Conservation (phyloP, 2,329 filamentous ascomycete species). For the Phyllosticta paracitricarpa region DNA sequence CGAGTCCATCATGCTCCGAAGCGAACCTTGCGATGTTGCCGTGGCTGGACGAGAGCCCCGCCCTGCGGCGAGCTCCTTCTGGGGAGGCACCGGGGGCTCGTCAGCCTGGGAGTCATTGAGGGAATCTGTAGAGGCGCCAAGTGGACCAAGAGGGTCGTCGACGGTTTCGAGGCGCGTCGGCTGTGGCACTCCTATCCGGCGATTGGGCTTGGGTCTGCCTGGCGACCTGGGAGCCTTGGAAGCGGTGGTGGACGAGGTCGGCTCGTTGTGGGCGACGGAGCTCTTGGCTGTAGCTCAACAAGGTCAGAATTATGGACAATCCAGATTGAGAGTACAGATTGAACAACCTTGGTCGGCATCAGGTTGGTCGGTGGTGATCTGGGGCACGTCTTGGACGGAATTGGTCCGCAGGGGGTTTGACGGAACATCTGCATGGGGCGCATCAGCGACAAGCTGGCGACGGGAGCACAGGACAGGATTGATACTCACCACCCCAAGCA, state of each 20-base stretch:
- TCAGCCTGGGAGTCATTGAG: slow-evolving; percentile 34
- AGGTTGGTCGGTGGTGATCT: slow-evolving; percentile 24
- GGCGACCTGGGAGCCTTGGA: slow-evolving; percentile 38
- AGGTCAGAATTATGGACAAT: slow-evolving; percentile 12
- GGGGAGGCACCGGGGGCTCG: slow-evolving; percentile 56
- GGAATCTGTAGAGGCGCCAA: slow-evolving; percentile 55
- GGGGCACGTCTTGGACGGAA: slow-evolving; percentile 30
- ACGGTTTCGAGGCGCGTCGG: slow-evolving; percentile 70
- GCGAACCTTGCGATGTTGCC: slow-evolving; percentile 41
- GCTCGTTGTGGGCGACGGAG: background rate
- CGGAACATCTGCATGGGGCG: slow-evolving; percentile 33
- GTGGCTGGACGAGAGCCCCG: slow-evolving; percentile 41
- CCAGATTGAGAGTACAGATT: slow-evolving; percentile 2
- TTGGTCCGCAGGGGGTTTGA: slow-evolving; percentile 29
- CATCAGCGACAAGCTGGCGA: slow-evolving; percentile 5
- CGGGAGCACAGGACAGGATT: background rate
- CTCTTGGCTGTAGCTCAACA: background rate
- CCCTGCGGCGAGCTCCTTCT: slow-evolving; percentile 48
- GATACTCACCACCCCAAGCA: slow-evolving; percentile 32
- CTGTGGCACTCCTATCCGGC: slow-evolving; percentile 58
- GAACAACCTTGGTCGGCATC: slow-evolving; percentile 10
- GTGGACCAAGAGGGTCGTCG: slow-evolving; percentile 64
- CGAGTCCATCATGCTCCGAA: slow-evolving; percentile 49
- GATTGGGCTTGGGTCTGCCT: slow-evolving; percentile 28
- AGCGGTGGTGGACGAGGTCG: slow-evolving; percentile 20